phyloP scores from a whole-genome alignment of 192 early-diverging fungal species.

The Dissophora globulifera region DNA sequence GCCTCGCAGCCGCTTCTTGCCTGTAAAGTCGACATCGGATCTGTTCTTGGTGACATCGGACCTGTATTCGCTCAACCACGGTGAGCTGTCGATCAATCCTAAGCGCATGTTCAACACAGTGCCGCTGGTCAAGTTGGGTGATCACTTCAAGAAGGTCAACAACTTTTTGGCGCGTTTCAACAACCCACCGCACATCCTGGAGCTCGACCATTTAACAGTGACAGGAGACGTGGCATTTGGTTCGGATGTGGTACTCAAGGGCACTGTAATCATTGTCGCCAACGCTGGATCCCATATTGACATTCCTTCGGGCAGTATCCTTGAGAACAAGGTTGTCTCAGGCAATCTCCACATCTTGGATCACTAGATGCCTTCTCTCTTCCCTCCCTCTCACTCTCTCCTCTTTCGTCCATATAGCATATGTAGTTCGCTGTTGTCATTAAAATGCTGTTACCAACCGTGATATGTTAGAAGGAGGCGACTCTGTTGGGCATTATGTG shows the following conservation, averaged over 20 bases:
- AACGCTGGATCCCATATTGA: conserved; percentile 98
- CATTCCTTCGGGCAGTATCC: conserved; percentile 91
- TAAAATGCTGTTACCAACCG: too few species aligned
- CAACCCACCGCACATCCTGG: conserved; percentile 93
- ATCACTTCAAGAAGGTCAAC: conserved; percentile 97
- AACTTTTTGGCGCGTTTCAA: conserved; percentile 93
- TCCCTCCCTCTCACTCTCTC: too few species aligned
- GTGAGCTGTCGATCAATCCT: conserved; percentile 91
- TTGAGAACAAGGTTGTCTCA: conserved; percentile 99
- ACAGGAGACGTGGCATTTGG: conserved; percentile 99
- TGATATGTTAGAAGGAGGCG: too few species aligned
- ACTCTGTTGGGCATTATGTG: too few species aligned
- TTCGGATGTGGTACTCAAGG: conserved; percentile 85
- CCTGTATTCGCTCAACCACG: conserved; percentile 93
- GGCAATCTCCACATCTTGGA: conserved; percentile 92
- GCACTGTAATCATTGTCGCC: conserved; percentile 99
- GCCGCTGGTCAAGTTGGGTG: conserved; percentile 96
- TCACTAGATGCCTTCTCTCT: conserved; percentile 60
- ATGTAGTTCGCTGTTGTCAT: background rate
- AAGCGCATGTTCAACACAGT: conserved; percentile 93
- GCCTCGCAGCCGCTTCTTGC: conserved; percentile 97
- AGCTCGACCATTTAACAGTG: conserved; percentile 97
- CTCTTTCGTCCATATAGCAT: background rate
- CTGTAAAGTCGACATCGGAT: conserved; percentile 98
- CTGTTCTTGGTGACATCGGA: conserved; percentile 97